Evolutionary conservation across 139 green algal species (phyloP), one percentile per base, ranked within the genome.

Genomic region (Asterochloris sp.): DNA sequence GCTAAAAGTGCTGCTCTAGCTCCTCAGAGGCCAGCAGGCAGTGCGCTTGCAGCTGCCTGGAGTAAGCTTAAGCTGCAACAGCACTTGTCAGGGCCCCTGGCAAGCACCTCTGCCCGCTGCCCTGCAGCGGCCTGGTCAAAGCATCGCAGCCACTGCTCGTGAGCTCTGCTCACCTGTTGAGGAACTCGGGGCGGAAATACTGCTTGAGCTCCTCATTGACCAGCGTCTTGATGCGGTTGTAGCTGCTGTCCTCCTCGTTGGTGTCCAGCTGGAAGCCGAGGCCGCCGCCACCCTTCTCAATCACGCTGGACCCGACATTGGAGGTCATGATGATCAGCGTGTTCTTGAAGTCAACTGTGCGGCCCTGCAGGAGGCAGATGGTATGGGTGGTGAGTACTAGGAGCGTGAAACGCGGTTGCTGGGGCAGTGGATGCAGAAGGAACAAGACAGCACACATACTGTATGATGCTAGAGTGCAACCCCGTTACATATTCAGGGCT

Each of bases 341-440:
- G 93, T 99, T 99, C 91, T 99, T 99, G 92, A 99, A 99, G 92
- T 99, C 95, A 47, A 99, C 96, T 0, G 92, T 97, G 78, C 97
- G 93, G 62, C 97, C 97, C 83, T 85, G 82, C 73, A 82, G 15
- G 10, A 74, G 17, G 6, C 28, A 28, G 11, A 67, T 16, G 38
- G 38, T 28, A 29, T 12, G 1, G 12, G 19, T 14, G 24, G 38
- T 16, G 17, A 79, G 14, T 4, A 26, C 19, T 6, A 79, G 47
- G 23, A 66, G 4, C 28, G 0, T 38, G 54, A 64, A 6, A 79
- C n/a, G 38, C 38, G 6, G 38, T 54, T 54, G 38, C 38, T 6
- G 38, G 38, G 38, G n/a, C n/a, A n/a, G n/a, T n/a, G n/a, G n/a
- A n/a, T n/a, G n/a, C n/a, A n/a, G n/a, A n/a, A n/a, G n/a, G n/a